A percentile compares a stretch with the other conserved stretches of the same genome.
phyloP scores from a whole-genome alignment of 345 rosid genomes.

The Gossypium bickii region DNA sequence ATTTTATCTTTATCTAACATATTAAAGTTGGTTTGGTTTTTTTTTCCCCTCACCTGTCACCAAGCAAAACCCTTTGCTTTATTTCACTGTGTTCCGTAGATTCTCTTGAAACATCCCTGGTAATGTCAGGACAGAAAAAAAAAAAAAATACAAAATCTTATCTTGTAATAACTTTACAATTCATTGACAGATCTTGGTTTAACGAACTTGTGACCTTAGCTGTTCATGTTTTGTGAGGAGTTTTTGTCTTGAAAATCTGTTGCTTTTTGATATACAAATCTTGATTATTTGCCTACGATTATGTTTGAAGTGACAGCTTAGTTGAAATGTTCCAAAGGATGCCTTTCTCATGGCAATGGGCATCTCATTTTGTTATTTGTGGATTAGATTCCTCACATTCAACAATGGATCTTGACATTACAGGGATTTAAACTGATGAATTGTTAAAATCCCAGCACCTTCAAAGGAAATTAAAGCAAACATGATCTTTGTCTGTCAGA shows the following conservation, averaged over 20 bases:
- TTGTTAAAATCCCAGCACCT: not conserved
- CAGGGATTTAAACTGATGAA: not conserved
- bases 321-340: too few species aligned
- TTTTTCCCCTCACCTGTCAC: not conserved
- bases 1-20: conserved; percentile 19
- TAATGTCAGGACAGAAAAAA: conserved; percentile 12
- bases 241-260: not conserved
- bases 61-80: not conserved
- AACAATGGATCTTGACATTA: not conserved
- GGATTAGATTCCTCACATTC: not conserved
- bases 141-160: conserved; percentile 12
- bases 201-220: not conserved
- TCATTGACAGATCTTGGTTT: conserved; percentile 3
- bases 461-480: conserved; percentile 1
- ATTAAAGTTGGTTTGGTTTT: conserved; percentile 15
- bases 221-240: not conserved
- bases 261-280: not conserved
- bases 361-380: too few species aligned
- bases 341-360: too few species aligned
- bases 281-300: not conserved
- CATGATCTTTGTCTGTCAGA: not conserved
- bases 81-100: conserved; percentile 12
- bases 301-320: too few species aligned
- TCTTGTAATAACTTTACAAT: conserved; percentile 8
- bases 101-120: conserved; percentile 15